These are phyloP conservation scores for Emericellopsis terricola DNA, from an alignment of 495 filamentous ascomycete species.

Conservation along the genomic window DNA sequence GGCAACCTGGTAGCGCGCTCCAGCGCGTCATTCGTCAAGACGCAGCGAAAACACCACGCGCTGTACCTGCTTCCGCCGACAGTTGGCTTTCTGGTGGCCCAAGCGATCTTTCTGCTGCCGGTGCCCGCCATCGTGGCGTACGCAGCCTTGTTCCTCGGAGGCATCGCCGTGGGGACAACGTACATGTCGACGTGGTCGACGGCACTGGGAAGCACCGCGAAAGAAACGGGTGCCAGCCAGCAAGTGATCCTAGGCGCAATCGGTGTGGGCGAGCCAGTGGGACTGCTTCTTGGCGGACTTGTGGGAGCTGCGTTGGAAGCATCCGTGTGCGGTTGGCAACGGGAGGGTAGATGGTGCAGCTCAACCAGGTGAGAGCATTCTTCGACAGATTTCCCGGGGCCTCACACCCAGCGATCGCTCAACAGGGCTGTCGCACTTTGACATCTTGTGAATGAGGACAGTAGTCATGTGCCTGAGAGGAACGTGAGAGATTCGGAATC, in stretches of 20 bases:
- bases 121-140: background rate
- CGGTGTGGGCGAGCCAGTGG: background rate
- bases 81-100: background rate
- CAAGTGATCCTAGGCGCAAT: background rate
- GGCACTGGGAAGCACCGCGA: background rate
- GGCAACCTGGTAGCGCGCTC: conserved; percentile 1
- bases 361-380: background rate
- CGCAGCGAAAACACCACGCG: background rate
- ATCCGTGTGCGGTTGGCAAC: background rate
- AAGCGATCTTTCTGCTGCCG: background rate
- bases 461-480: too few species aligned
- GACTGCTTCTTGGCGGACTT: background rate
- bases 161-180: background rate
- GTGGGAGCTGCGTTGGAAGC: background rate
- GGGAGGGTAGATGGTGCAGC: background rate
- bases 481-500: too few species aligned
- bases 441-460: too few species aligned
- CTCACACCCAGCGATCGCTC: too few species aligned
- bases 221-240: too few species aligned
- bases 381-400: too few species aligned
- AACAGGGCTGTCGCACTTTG: too few species aligned
- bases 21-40: background rate
- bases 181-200: background rate
- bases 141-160: background rate
- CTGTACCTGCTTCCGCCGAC: background rate